Evolutionary conservation across 352 stramenopile genomes (phyloP).

Genomic region (Phytophthora kernoviae): DNA sequence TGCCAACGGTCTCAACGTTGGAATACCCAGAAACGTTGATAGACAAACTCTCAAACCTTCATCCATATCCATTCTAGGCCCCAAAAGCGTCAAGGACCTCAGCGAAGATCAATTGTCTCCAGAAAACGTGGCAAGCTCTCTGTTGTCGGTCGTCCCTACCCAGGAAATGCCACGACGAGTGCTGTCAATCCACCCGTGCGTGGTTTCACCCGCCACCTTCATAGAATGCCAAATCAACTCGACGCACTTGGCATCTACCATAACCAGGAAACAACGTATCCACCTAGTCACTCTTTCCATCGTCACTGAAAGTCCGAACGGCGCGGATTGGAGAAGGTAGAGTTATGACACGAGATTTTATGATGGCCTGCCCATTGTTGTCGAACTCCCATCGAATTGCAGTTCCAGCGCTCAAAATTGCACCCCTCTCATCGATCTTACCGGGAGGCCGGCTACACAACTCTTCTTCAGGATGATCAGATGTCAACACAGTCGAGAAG

Average conservation of each 20-base stretch:
- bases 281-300: slow-evolving; percentile 1
- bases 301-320: background rate
- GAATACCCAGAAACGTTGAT: too few relatives aligned
- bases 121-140: background rate
- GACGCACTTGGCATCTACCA: background rate
- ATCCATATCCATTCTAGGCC: background rate
- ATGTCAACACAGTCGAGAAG: background rate
- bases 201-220: too few relatives aligned
- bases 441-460: background rate
- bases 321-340: background rate
- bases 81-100: background rate
- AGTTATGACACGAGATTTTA: background rate
- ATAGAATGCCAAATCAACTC: background rate
- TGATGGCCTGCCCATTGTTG: background rate
- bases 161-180: background rate
- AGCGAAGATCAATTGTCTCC: background rate
- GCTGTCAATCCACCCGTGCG: background rate
- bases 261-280: background rate
- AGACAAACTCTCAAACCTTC: too few relatives aligned
- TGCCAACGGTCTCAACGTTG: too few relatives aligned
- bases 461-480: slow-evolving; percentile 1
- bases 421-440: background rate
- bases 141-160: background rate
- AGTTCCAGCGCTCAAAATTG: background rate
- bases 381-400: background rate